A percentile compares a stretch with the other conserved stretches of the same genome.
These are phyloP conservation scores for Blastobotrys capitulatus DNA, from an alignment of 1,139 yeast species.

Conservation along the genomic window DNA sequence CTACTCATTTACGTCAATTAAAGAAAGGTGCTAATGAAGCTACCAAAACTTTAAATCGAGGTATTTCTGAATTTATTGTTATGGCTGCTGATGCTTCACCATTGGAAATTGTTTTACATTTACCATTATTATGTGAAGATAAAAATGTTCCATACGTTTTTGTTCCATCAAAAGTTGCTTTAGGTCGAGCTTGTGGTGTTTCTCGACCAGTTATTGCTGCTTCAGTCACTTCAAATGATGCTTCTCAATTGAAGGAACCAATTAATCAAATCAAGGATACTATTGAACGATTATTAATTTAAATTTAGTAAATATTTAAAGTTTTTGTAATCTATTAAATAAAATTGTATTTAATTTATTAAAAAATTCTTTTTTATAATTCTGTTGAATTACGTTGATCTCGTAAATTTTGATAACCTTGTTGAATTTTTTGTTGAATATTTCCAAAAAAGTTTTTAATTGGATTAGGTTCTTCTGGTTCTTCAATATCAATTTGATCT, in stretches of 20 bases:
- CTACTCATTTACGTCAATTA: conserved; percentile 95
- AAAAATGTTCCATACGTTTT: conserved; percentile 98
- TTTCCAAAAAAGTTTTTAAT: conserved; percentile 19
- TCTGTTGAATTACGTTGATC: conserved; percentile 5
- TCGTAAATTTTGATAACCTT: conserved; percentile 16
- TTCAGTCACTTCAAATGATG: conserved; percentile 96
- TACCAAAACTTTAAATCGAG: conserved; percentile 98
- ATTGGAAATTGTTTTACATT: conserved; percentile 94
- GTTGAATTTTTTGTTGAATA: conserved; percentile 18
- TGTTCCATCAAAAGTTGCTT: conserved; percentile 96
- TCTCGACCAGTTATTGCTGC: conserved; percentile 99
- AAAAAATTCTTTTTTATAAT: neutral
- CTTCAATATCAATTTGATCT: neutral
- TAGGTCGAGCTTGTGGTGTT: conserved; percentile 99
- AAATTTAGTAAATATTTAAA: conserved; percentile 27
- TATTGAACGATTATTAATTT: conserved; percentile 96
- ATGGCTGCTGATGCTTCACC: conserved; percentile 99
- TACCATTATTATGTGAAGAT: conserved; percentile 97
- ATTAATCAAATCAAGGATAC: conserved; percentile 97
- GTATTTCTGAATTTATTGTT: conserved; percentile 98
- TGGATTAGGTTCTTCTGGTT: neutral
- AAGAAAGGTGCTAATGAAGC: conserved; percentile 99
- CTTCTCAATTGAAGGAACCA: conserved; percentile 95
- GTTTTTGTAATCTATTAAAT: neutral
- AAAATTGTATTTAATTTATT: neutral